Conservation (phyloP, 768 basidiomycete species). For the Tulasnella sp. region DNA sequence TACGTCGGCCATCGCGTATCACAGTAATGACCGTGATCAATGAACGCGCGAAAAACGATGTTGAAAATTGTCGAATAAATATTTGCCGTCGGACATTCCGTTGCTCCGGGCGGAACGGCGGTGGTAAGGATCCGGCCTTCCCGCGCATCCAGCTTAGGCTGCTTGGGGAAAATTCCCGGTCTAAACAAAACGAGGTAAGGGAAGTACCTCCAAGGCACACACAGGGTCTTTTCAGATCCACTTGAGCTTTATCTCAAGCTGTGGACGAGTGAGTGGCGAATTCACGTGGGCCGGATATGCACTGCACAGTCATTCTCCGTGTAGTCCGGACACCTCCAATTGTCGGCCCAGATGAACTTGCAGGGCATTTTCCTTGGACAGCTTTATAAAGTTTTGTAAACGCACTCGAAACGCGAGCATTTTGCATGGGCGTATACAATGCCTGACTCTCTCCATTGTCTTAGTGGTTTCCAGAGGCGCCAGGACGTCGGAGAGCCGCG, state of each 20-base stretch:
- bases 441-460: not conserved
- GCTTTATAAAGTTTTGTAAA: not conserved
- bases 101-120: not conserved
- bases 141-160: not conserved
- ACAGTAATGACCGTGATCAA: not conserved
- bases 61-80: too few relatives aligned
- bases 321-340: not conserved
- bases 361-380: not conserved
- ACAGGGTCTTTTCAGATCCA: not conserved
- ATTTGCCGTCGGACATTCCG: not conserved
- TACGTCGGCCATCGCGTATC: not conserved
- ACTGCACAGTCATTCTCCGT: not conserved
- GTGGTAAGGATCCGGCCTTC: not conserved
- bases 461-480: not conserved
- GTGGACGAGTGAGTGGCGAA: not conserved
- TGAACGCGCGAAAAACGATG: not conserved
- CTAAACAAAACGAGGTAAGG: not conserved
- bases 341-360: not conserved
- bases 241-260: not conserved
- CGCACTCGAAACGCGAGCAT: not conserved
- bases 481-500: too few relatives aligned
- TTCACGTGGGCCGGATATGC: not conserved
- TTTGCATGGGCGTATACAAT: not conserved
- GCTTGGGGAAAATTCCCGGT: not conserved
- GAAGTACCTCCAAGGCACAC: not conserved